Evolutionary conservation across 2,329 filamentous ascomycete species (phyloP), one percentile per base, ranked within the genome.

Genomic region (Seiridium unicorne): DNA sequence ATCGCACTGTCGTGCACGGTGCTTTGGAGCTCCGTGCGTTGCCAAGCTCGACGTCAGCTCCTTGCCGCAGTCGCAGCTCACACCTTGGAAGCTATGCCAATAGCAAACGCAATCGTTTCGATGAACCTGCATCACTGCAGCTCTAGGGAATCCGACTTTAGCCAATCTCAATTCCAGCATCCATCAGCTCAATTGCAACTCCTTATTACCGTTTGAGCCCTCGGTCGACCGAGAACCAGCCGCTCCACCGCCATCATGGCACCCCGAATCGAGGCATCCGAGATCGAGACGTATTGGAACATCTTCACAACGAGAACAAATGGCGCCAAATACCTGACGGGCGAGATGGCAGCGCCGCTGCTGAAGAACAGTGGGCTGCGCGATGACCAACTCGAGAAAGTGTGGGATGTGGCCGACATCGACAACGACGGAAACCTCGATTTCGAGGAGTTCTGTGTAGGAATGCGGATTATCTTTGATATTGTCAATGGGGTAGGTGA

Each of bases 381-480:
- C 59, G 84, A 87, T 70, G 83, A 84, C 71, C 94, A 99, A 79
- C 88, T 99, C n/a, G 95, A 98, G 79, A 86, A 89, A 69, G 92
- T 99, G 64, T 99, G 95, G 95, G 95, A 99, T 72, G 84, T 99
- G 64, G 92, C 95, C 61, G 95, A 99, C 74, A 92, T 99, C 63
- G 95, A 99, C 77, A 93, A 93, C 69, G 95, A 99, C 79, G 95
- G 95, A 64, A 96, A 96, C 76, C 83, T 99, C 58, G 95, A 99
- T 78, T 99, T 99, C 80, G 95, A 99, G 79, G 95, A 99, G 82
- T 99, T 99, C 76, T 99, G 95, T 76, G 95, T 99, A 61, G 95
- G 93, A 44, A 99, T 99, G 95, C 87, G 95, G 71, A 81, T 99
- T 71, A 97, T 98, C 70, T 99, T 98, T 76, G 95, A 99, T 74